Evolutionary conservation across 768 basidiomycete species (phyloP), one percentile per base, ranked within the genome.

Genomic region (Mycena alexandri): DNA sequence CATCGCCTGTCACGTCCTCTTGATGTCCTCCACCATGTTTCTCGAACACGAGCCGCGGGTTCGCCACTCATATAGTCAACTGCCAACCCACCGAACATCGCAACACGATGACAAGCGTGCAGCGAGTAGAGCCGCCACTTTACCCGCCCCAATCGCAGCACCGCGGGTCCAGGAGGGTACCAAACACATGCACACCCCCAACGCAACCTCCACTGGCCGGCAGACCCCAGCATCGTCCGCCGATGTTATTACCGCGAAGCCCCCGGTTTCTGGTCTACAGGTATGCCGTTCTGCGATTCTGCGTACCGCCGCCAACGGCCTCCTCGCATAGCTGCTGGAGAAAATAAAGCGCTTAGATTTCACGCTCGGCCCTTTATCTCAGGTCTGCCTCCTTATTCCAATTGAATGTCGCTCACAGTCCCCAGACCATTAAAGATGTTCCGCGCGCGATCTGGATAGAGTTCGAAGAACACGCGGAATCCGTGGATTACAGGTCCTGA

Each of bases 381-480:
- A 50, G 47, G 47, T 50, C 47, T 50, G 24, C 25, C 47, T 50
- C 47, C 47, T 50, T 50, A 50, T 50, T 50, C 22, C 22, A 50
- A 25, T 24, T 50, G 47, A 50, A 50, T 50, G 14, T 50, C 47
- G 24, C 47, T 50, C 24, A 50, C 47, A 25, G 47, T 50, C 47
- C 47, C 47, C 47, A 50, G 47, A 50, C 47, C 47, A 50, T 50
- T 14, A 25, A 50, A 50, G 24, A 50, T 50, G 25, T 50, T 50
- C 47, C 47, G 22, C 47, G 47, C 24, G 47, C 47, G 47, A 24
- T 25, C 47, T 50, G 47, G 47, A 24, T 50, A 50, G 47, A 50
- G 47, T 50, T 50, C 25, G 47, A 50, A 50, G 47, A 50, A 50
- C 24, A 50, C 47, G 47, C 47, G 47, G 47, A 50, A 50, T 50